Evolutionary conservation across 2,329 filamentous ascomycete genomes (phyloP).

Genomic region (Monosporascus sp.): DNA sequence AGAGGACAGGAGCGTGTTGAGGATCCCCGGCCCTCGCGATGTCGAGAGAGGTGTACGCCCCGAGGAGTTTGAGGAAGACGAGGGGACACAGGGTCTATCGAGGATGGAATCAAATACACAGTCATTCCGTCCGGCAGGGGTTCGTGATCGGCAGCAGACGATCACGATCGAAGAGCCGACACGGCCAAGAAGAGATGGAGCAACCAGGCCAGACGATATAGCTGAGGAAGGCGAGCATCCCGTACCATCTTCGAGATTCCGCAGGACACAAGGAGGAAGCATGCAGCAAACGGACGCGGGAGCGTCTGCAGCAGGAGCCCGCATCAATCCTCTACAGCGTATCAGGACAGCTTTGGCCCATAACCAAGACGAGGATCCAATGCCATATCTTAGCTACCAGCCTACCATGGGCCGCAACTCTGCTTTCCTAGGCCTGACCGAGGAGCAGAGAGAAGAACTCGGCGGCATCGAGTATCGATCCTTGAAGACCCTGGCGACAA

Average conservation of each 20-base stretch:
- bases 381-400: conserved; percentile 91
- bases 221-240: conserved; percentile 37
- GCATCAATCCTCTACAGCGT: conserved; percentile 37
- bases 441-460: conserved; percentile 89
- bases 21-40: conserved; percentile 88
- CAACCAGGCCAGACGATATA: conserved; percentile 27
- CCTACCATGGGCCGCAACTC: conserved; percentile 92
- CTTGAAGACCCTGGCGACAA: conserved; percentile 74
- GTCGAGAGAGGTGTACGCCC: conserved; percentile 78
- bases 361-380: conserved; percentile 47
- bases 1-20: conserved; percentile 64
- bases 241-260: conserved; percentile 36
- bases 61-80: conserved; percentile 37
- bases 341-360: conserved; percentile 53
- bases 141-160: conserved; percentile 41
- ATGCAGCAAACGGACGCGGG: conserved; percentile 30
- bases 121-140: conserved; percentile 8
- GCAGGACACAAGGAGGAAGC: conserved; percentile 35
- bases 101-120: background rate
- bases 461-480: conserved; percentile 96
- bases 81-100: conserved; percentile 9
- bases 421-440: conserved; percentile 78
- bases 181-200: conserved; percentile 29
- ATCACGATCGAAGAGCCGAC: conserved; percentile 65
- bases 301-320: conserved; percentile 16